A percentile compares a stretch with the other conserved stretches of the same genome.
Evolutionary conservation across 1,139 yeast genomes (phyloP).

Genomic region (Saccharomyces uvarum): DNA sequence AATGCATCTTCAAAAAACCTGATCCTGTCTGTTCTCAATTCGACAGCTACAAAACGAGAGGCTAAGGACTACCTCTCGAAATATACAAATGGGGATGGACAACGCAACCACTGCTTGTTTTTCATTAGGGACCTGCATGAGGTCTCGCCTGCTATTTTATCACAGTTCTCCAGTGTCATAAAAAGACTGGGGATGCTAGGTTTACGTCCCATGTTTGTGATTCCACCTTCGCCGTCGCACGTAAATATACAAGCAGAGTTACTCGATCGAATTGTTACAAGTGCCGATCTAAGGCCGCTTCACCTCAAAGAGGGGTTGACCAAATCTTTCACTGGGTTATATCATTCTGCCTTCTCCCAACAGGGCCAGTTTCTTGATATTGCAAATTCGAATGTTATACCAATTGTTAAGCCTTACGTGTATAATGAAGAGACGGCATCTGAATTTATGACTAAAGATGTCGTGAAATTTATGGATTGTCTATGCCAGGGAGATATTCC

Average conservation of each 20-base stretch:
- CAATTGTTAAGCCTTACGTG: slow-evolving; percentile 25
- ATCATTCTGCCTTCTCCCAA: slow-evolving; percentile 15
- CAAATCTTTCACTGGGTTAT: slow-evolving; percentile 11
- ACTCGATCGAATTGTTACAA: slow-evolving; percentile 20
- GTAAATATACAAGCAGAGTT: slow-evolving; percentile 19
- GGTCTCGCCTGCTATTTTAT: slow-evolving; percentile 9
- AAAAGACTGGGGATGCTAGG: slow-evolving; percentile 25
- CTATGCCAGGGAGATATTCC: slow-evolving; percentile 32
- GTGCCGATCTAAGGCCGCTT: slow-evolving; percentile 22
- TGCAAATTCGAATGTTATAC: slow-evolving; percentile 13
- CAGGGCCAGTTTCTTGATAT: slow-evolving; percentile 12
- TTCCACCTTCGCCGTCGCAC: slow-evolving; percentile 23
- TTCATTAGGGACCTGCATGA: slow-evolving; percentile 21
- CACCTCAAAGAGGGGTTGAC: slow-evolving; percentile 19
- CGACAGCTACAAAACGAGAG: slow-evolving; percentile 73
- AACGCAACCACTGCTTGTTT: slow-evolving; percentile 23
- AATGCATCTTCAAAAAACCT: slow-evolving; percentile 38
- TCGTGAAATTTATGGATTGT: slow-evolving; percentile 17
- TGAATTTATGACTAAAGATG: slow-evolving; percentile 12
- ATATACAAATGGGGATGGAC: slow-evolving; percentile 33
- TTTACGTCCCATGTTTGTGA: slow-evolving; percentile 25
- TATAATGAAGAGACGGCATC: slow-evolving; percentile 22
- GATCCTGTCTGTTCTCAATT: slow-evolving; percentile 59
- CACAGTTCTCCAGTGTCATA: slow-evolving; percentile 18
- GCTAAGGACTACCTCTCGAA: slow-evolving; percentile 58